These are phyloP conservation scores for Coprinopsis sp. DNA, from an alignment of 768 basidiomycete genomes.

Conservation along the genomic window DNA sequence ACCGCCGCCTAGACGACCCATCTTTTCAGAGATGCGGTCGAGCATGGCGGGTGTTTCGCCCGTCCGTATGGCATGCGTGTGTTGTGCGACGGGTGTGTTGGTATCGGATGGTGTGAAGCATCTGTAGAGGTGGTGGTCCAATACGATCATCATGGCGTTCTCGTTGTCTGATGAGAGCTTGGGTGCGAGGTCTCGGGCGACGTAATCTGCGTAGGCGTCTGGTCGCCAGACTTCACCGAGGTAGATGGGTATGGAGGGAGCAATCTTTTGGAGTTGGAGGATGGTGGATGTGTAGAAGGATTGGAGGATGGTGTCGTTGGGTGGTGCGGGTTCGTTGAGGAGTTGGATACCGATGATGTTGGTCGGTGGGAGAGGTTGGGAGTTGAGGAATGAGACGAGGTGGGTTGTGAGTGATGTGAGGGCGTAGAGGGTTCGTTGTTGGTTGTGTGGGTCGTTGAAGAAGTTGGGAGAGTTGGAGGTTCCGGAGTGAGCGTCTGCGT, in stretches of 20 bases:
- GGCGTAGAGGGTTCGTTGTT: constrained; percentile 42
- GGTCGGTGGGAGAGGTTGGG: constrained; percentile 23
- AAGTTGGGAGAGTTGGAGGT: constrained; percentile 50
- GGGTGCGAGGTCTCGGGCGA: constrained; percentile 18
- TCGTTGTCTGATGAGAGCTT: constrained; percentile 4
- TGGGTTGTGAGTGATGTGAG: constrained; percentile 39
- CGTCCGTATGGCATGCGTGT: constrained; percentile 41
- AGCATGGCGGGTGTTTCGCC: constrained; percentile 40
- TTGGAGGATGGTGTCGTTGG: constrained; percentile 46
- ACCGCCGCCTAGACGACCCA: constrained; percentile 31
- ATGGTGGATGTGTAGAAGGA: constrained; percentile 63
- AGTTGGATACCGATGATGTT: constrained; percentile 61
- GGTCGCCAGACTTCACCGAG: constrained; percentile 75
- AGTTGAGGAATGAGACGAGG: constrained; percentile 17
- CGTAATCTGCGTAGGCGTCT: constrained; percentile 55
- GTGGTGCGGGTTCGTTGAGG: constrained; percentile 53
- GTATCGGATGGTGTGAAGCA: constrained; percentile 67
- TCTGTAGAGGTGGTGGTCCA: constrained; percentile 83
- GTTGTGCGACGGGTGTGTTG: constrained; percentile 46
- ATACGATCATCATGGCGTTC: constrained; percentile 30
- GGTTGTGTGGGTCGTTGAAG: constrained; percentile 40
- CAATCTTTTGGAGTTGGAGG: constrained; percentile 43
- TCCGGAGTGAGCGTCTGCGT: constrained; percentile 62
- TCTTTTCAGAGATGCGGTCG: constrained; percentile 25
- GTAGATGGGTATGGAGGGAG: constrained; percentile 61